These are phyloP conservation scores for Leccinum pseudoinsigne DNA, from an alignment of 1,284 basidiomycete genomes.

Conservation along the genomic window DNA sequence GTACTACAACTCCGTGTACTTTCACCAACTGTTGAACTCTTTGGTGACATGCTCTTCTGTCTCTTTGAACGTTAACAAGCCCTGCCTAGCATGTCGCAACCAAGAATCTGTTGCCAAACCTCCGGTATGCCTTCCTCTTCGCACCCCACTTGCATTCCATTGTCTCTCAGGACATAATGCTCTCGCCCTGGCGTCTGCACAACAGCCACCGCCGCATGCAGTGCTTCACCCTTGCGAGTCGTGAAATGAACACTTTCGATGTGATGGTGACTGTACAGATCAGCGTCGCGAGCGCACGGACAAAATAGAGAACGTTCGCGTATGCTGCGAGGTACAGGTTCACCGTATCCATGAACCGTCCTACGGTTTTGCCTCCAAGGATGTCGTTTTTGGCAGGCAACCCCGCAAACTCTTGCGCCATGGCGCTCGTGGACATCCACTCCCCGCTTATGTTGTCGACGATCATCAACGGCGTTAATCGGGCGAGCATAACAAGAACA, in stretches of 20 bases:
- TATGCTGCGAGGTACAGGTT: conserved; percentile 66
- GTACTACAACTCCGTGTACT: not conserved
- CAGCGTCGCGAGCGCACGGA: conserved; percentile 6
- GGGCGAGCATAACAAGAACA: not conserved
- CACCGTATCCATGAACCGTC: conserved; percentile 42
- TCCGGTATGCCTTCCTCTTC: conserved; percentile 68
- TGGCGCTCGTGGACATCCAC: conserved; percentile 62
- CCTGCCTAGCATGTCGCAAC: conserved; percentile 37
- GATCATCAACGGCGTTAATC: not conserved
- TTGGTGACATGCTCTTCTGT: not conserved
- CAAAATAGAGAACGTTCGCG: conserved; percentile 19
- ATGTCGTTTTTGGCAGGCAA: conserved; percentile 30
- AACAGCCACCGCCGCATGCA: conserved; percentile 64
- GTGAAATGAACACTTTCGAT: conserved; percentile 73
- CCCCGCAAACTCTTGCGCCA: conserved; percentile 65
- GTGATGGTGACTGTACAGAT: conserved; percentile 58
- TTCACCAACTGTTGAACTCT: not conserved
- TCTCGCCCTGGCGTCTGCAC: conserved; percentile 67
- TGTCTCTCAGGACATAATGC: conserved; percentile 67
- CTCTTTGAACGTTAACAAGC: not conserved
- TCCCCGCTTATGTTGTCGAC: conserved; percentile 57
- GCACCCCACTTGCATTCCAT: conserved; percentile 72
- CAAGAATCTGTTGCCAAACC: conserved; percentile 61
- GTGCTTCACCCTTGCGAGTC: conserved; percentile 35
- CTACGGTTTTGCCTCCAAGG: conserved; percentile 18